Evolutionary conservation across 495 filamentous ascomycete species (phyloP), one percentile per base, ranked within the genome.

Genomic region (Pseudotulostoma volvatum): DNA sequence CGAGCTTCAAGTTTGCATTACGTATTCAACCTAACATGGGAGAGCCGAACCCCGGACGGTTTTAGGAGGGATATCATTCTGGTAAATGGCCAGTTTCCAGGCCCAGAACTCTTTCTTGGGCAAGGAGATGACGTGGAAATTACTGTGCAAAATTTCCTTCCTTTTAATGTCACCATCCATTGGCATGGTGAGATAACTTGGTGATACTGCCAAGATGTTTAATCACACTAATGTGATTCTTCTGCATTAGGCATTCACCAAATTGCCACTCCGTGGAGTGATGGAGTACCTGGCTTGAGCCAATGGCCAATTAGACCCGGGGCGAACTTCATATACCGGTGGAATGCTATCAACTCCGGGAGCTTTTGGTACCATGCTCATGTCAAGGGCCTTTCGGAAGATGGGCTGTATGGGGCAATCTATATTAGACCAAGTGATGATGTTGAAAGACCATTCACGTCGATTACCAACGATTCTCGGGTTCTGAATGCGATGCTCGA

Each of bases 121-220:
- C 64, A 73, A 56, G 71, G 69, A 3, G 71, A 76, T 48, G 60
- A 57, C 21, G 66, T 74, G 39, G 56, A 66, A 32, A 67, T 76
- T 7, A 18, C 36, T 3, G 37, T 48, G 8, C 37, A 42, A 16
- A 46, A 49, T n/a, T 21, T 21, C 23, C 14, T 44, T 18, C 46
- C 40, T 0, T 60, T 61, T 19, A 70, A 74, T 39, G 56, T 54
- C 9, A 61, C 59, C 3, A 40, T 68, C 4, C 64, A 68, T 45
- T 68, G 58, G 36, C 65, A 60, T 39, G 56, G 64, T 40, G 18
- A 19, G 8, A 20, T 19, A 5, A 4, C 17, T 4, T 38, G 17
- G 14, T 32, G 16, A 19, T 14, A 23, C 20, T 20, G 34, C 1
- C 5, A 20, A 20, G 18, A 1, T 14, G 19, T 9, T 2, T 25